Conservation (phyloP, 306 rosid genomes). For the Mucuna pruriens region DNA sequence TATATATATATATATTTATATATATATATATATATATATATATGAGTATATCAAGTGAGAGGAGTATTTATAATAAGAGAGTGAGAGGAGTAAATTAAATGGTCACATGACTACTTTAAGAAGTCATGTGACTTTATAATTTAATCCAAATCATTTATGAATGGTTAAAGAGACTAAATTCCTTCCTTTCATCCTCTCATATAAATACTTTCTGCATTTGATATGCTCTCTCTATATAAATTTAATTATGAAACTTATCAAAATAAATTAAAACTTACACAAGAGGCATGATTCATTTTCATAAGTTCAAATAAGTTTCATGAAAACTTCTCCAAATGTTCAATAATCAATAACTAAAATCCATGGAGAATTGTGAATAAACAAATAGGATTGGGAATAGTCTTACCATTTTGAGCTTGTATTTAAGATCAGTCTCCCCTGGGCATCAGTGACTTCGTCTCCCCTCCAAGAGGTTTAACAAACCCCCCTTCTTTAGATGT, state of each 20-base stretch:
- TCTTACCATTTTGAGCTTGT: slow-evolving; percentile 27
- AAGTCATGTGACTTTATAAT: no score
- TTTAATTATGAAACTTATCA: neutral
- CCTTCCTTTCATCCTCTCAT: no score
- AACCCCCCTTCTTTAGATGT: neutral
- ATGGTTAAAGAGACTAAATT: no score
- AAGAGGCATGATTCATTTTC: neutral
- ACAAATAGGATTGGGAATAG: neutral
- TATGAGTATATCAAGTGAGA: no score
- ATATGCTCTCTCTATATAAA: no score
- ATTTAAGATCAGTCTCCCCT: neutral
- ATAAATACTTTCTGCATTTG: no score
- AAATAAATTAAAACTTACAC: neutral
- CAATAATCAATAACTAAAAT: slow-evolving; percentile 7
- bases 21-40: no score
- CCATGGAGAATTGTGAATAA: neutral
- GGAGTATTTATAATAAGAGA: no score
- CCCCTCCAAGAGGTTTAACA: slow-evolving; percentile 4
- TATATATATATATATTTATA: no score
- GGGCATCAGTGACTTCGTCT: neutral
- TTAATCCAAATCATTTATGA: no score
- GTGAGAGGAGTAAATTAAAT: no score
- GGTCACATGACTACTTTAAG: no score
- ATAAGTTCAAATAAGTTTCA: neutral
- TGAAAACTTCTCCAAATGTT: neutral